Evolutionary conservation across 768 basidiomycete species (phyloP).

Genomic region (Sarcodon sp.): DNA sequence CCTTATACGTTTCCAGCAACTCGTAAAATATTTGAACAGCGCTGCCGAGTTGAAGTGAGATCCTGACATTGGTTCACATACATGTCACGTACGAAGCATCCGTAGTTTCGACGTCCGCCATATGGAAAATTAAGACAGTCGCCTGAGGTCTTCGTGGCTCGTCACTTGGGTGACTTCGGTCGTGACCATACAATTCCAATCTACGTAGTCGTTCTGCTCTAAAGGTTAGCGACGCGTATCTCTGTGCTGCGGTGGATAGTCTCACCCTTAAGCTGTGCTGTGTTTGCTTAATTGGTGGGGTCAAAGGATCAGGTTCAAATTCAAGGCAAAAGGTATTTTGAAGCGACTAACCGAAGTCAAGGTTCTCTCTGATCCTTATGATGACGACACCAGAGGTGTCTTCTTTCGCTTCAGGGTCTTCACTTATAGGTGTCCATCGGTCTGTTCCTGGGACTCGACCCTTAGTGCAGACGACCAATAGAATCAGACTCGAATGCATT

Average conservation of each 20-base stretch:
- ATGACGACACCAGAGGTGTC: constrained; percentile 75
- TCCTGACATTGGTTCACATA: neutral
- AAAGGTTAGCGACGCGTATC: neutral
- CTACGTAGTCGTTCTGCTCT: constrained; percentile 59
- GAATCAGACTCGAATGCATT: neutral
- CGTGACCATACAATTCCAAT: constrained; percentile 79
- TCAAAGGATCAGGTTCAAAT: neutral
- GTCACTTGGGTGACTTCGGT: constrained; percentile 80
- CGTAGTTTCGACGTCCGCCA: constrained; percentile 82
- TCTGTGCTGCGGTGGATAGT: constrained; percentile 4
- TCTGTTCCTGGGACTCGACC: constrained; percentile 84
- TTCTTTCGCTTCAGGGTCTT: constrained; percentile 76
- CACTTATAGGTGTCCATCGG: constrained; percentile 82
- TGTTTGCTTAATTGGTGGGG: constrained; percentile 52
- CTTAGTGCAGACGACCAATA: constrained; percentile 19
- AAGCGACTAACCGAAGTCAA: constrained; percentile 67
- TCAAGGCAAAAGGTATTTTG: neutral
- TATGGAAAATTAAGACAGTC: constrained; percentile 76
- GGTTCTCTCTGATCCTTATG: constrained; percentile 76
- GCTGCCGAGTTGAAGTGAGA: constrained; percentile 22
- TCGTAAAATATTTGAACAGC: constrained; percentile 80
- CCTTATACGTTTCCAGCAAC: constrained; percentile 66
- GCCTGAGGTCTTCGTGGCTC: constrained; percentile 66
- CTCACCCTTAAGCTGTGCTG: constrained; percentile 82
- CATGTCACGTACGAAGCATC: constrained; percentile 70